phyloP scores from a whole-genome alignment of 164 flowering plant species.

The Piper longum region DNA sequence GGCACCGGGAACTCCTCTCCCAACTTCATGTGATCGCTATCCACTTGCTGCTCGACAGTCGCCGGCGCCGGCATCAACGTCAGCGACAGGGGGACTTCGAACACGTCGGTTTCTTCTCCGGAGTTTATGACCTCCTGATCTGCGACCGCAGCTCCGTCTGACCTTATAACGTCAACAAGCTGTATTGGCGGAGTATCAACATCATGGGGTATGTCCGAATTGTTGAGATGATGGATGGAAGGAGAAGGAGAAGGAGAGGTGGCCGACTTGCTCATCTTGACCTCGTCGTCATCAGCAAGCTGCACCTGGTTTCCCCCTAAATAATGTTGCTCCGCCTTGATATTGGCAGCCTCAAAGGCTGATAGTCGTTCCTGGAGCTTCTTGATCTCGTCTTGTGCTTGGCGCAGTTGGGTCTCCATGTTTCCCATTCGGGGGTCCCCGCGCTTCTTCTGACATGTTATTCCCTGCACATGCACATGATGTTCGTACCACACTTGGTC shows the following conservation, averaged over 20 bases:
- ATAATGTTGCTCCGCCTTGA: slow-evolving; percentile 27
- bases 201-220: slow-evolving; percentile 12
- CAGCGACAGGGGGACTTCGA: slow-evolving; percentile 45
- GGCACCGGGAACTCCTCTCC: slow-evolving; percentile 17
- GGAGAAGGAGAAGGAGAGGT: slow-evolving; percentile 2
- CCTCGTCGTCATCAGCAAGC: slow-evolving; percentile 14
- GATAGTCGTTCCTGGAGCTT: slow-evolving; percentile 53
- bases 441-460: slow-evolving; percentile 46
- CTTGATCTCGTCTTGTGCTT: slow-evolving; percentile 73
- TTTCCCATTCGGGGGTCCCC: slow-evolving; percentile 55
- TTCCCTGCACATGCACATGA: background rate
- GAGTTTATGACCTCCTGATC: slow-evolving; percentile 10
- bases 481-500: background rate
- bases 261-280: slow-evolving; percentile 27
- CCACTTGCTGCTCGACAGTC: background rate
- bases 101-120: slow-evolving; percentile 56
- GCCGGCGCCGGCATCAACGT: slow-evolving; percentile 14
- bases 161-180: background rate
- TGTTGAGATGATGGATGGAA: slow-evolving; percentile 2
- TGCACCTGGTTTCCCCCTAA: too few relatives aligned
- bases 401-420: slow-evolving; percentile 68
- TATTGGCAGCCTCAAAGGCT: slow-evolving; percentile 66
- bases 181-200: background rate
- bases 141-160: slow-evolving; percentile 2
- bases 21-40: background rate